Evolutionary conservation across 495 filamentous ascomycete genomes (phyloP), one percentile per base, ranked within the genome.

Genomic region (Ramalina peruviana): DNA sequence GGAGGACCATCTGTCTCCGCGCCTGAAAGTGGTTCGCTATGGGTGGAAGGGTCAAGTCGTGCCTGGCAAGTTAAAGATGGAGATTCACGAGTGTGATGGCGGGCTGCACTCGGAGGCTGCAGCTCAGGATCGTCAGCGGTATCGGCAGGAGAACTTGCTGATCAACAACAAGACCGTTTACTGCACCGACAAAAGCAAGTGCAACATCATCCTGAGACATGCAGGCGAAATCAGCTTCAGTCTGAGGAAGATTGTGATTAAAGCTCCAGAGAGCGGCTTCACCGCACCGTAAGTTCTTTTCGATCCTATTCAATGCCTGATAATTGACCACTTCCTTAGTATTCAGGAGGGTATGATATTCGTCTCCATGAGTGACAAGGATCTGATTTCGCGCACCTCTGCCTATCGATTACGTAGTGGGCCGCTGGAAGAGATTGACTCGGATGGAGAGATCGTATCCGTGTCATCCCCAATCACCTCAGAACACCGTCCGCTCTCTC

Each of bases 271-370:
- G 50, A 72, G 72, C 13, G 83, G 85, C 20, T 95, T 85, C 60
- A 87, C 86, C 44, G 79, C 84, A 53, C 86, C 88, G 88, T 94
- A 76, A 62, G 88, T 54, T 30, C 26, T 23, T 20, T 13, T 1
- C 30, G 25, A 15, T 46, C 9, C 23, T 23, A 27, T 6, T n/a
- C 5, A 23, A 12, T 6, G 2, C 13, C 19, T 7, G 9, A 38
- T 30, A 48, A 36, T 49, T 56, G 36, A 56, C 36, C 3, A 16
- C 1, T 4, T 10, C 23, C 30, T 33, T 56, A 93, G 86, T 46
- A 82, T 94, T 43, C 85, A 89, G 67, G 87, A 93, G 71, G 90
- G 90, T 20, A 85, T 94, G 81, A 77, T 97, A 6, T 94, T 96
- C 60, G 74, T 96, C 36, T 79, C 85, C 5, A 94, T 95, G 88